Evolutionary conservation across 176 grass and related monocot species (phyloP).

Genomic region (Raddia distichophylla): DNA sequence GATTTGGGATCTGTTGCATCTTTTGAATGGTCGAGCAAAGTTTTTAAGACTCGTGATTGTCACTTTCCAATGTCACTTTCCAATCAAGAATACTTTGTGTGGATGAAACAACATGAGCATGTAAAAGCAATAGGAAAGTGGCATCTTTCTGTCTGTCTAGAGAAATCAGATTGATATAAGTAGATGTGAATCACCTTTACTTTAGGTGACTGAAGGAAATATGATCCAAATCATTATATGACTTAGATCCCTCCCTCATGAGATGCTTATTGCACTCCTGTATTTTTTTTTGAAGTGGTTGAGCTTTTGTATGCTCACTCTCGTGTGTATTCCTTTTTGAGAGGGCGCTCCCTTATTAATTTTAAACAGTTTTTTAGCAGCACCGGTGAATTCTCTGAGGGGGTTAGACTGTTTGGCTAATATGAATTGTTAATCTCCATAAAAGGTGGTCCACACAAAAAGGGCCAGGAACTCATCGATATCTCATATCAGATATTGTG

Average conservation of each 20-base stretch:
- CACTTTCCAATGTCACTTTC: constrained; percentile 34
- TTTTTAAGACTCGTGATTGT: constrained; percentile 26
- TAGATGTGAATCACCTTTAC: constrained; percentile 26
- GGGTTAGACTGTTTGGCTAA: too few relatives aligned
- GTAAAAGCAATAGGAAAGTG: constrained; percentile 23
- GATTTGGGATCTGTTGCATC: constrained; percentile 9
- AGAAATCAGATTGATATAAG: neutral
- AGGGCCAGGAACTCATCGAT: too few relatives aligned
- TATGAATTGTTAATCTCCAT: too few relatives aligned
- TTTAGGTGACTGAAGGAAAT: constrained; percentile 6
- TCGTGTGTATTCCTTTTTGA: neutral
- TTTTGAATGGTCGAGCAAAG: constrained; percentile 38
- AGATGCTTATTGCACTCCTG: constrained; percentile 31
- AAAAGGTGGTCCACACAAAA: too few relatives aligned
- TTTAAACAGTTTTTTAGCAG: neutral
- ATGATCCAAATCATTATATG: neutral
- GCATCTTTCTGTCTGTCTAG: constrained; percentile 17
- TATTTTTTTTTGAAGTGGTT: constrained; percentile 17
- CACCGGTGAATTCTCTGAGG: too few relatives aligned
- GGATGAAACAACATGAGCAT: constrained; percentile 28
- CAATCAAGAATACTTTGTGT: constrained; percentile 35
- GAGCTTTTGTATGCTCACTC: constrained; percentile 1
- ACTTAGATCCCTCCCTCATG: neutral
- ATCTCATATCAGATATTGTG: too few relatives aligned
- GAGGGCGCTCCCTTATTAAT: neutral